Conservation (phyloP, 805 yeast genomes). For the Pichia nanzhaoensis region DNA sequence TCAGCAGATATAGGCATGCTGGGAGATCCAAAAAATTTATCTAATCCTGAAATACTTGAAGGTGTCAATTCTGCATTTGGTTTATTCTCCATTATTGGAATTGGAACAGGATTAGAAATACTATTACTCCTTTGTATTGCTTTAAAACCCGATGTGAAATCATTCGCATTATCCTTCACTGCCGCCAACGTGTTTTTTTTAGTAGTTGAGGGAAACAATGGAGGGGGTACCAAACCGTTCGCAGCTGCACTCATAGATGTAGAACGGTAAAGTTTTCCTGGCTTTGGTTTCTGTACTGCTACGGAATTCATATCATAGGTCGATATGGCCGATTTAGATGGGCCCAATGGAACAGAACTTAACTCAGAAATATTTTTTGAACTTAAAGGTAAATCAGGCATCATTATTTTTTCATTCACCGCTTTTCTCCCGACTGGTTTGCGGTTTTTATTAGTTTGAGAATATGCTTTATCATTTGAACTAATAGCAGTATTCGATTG, state of each 20-base stretch:
- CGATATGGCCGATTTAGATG: neutral
- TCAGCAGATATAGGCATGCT: neutral
- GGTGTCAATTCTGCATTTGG: constrained; percentile 1
- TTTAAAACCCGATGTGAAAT: constrained; percentile 2
- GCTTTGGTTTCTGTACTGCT: neutral
- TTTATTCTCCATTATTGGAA: neutral
- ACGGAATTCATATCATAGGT: neutral
- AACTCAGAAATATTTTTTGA: no score
- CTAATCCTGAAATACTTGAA: constrained; percentile 6
- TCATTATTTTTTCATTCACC: no score
- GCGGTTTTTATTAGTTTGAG: no score
- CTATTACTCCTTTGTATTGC: neutral
- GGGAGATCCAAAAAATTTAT: constrained; percentile 12
- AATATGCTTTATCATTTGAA: no score
- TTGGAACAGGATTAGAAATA: neutral
- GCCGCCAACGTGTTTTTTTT: neutral
- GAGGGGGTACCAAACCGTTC: constrained; percentile 8
- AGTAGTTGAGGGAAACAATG: constrained; percentile 9
- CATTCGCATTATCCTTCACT: neutral
- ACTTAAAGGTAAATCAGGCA: no score
- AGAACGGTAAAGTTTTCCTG: neutral
- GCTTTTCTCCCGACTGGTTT: no score
- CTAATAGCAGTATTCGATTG: neutral
- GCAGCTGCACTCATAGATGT: constrained; percentile 6
- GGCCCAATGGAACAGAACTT: neutral